These are phyloP conservation scores for Debaryomyces nepalensis DNA, from an alignment of 1,139 yeast species.

Conservation along the genomic window DNA sequence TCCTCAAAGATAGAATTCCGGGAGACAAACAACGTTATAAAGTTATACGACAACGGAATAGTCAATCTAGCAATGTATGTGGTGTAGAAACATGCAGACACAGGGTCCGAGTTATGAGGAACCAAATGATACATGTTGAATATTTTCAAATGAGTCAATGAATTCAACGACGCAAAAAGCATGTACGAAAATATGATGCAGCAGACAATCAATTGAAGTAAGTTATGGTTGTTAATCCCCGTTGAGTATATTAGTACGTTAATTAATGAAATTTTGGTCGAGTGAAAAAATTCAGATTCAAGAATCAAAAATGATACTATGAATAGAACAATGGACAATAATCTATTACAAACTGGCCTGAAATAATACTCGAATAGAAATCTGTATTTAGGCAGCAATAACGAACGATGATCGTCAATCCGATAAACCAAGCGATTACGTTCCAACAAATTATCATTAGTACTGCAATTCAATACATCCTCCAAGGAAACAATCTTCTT, in stretches of 20 bases:
- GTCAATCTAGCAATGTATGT: constrained; percentile 83
- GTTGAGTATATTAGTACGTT: constrained; percentile 47
- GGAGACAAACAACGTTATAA: constrained; percentile 64
- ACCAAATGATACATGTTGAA: constrained; percentile 82
- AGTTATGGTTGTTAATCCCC: constrained; percentile 21
- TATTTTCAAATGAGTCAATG: constrained; percentile 68
- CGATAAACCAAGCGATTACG: constrained; percentile 39
- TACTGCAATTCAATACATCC: constrained; percentile 43
- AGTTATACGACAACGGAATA: constrained; percentile 81
- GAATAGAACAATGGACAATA: constrained; percentile 44
- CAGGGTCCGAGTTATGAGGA: constrained; percentile 68
- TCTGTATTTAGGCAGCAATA: constrained; percentile 28
- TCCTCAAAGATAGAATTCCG: constrained; percentile 52
- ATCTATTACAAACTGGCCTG: constrained; percentile 51
- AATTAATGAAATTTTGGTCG: constrained; percentile 65
- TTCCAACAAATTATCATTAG: constrained; percentile 24
- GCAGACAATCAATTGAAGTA: constrained; percentile 41
- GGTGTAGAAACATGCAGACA: constrained; percentile 75
- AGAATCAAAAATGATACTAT: constrained; percentile 55
- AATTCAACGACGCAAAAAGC: constrained; percentile 66
- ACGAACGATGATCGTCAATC: constrained; percentile 23
- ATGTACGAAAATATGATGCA: constrained; percentile 61
- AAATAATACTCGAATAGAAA: constrained; percentile 45
- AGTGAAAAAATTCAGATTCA: constrained; percentile 77
- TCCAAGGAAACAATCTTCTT: constrained; percentile 42